A percentile compares a stretch with the other conserved stretches of the same genome.
phyloP scores from a whole-genome alignment of 495 filamentous ascomycete genomes.

The Hyaloscypha hepaticicola region DNA sequence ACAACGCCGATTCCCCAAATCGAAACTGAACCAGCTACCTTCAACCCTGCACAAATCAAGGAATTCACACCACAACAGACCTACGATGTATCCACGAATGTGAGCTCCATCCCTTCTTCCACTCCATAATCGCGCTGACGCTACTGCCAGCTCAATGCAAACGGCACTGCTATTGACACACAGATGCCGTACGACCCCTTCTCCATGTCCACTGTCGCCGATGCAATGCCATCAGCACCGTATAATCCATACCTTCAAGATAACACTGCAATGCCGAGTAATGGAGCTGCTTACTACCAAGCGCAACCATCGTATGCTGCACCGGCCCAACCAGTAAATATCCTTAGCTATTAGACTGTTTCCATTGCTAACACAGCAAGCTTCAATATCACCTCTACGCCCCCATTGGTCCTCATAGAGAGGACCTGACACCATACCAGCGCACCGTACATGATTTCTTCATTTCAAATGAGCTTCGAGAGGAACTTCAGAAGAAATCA shows the following conservation, averaged over 20 bases:
- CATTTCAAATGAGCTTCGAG: constrained; percentile 76
- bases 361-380: constrained; percentile 36
- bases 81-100: constrained; percentile 64
- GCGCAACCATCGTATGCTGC: constrained; percentile 43
- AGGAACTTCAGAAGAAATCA: constrained; percentile 85
- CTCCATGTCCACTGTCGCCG: constrained; percentile 51
- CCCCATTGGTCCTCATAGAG: constrained; percentile 76
- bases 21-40: constrained; percentile 37
- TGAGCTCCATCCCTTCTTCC: constrained; percentile 37
- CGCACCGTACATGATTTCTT: constrained; percentile 86
- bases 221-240: constrained; percentile 51
- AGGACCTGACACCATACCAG: constrained; percentile 78
- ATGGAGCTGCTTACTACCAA: constrained; percentile 52
- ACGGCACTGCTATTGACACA: constrained; percentile 24
- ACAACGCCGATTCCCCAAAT: constrained; percentile 54
- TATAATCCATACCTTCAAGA: constrained; percentile 70
- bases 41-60: constrained; percentile 58
- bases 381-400: constrained; percentile 93
- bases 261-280: constrained; percentile 42
- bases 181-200: constrained; percentile 56
- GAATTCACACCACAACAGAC: constrained; percentile 84
- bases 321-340: constrained; percentile 65
- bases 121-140: neutral
- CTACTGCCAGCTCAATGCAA: constrained; percentile 12
- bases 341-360: neutral